Base-by-base conservation (phyloP, 2,329 filamentous ascomycete species). In the Alternaria sp. region DNA sequence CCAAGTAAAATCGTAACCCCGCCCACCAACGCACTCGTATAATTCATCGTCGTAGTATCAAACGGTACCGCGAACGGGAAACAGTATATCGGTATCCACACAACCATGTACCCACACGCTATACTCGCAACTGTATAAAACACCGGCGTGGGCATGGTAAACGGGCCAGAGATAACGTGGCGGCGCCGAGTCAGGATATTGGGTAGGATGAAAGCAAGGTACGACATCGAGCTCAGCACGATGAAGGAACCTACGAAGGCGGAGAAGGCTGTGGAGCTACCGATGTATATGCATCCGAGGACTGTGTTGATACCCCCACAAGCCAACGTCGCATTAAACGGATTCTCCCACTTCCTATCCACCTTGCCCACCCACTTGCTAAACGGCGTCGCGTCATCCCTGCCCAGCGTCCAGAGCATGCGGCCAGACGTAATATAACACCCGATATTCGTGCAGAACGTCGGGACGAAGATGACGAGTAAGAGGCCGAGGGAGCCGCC, bases 271-370 rank as follows among this genome's bases (percentile, higher is more conserved):
- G 88, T 89, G 1, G 26, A 28, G 26, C 26, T 28, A n/a, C 87
- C 89, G 1, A 92, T 84, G 67, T 91, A 91, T 47, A 92, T 88
- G 45, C 83, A 83, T 0, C 88, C 89, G 0, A 92, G 81, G 4
- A 89, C 74, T 0, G 88, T 88, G 23, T 85, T 84, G 57, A 85
- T 77, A 44, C 79, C 65, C 5, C 82, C 78, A 80, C 84, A 85
- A 9, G 82, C 79, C 2, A 89, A 59, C 0, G 86, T 88, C 0
- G 88, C 85, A 65, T 86, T 85, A 64, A 87, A 83, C 0, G 88
- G 88, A 59, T 85, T 86, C 11, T 83, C 79, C 64, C 82, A 82
- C 0, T 68, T 77, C 0, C 79, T 67, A 73, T 80, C 69, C 69
- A 92, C 82, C 3, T 80, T 72, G 3, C 82, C 80, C 36, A 89